These are phyloP conservation scores for Trifolium subterraneum DNA, from an alignment of 306 rosid genomes.

Conservation along the genomic window DNA sequence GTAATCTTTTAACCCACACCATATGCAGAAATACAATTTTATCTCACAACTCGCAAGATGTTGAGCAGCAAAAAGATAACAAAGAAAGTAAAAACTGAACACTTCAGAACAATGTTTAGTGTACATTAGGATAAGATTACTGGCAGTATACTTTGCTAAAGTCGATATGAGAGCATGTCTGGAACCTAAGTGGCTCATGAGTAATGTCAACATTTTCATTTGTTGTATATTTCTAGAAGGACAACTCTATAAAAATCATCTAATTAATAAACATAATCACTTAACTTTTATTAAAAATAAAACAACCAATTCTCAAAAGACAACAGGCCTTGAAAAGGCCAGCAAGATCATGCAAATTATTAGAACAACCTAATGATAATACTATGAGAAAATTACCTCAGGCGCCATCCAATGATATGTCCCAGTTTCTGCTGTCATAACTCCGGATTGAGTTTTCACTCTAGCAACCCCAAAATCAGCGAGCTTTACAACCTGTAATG, in stretches of 20 bases:
- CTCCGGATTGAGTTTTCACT: constrained; percentile 92
- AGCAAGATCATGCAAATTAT: constrained; percentile 38
- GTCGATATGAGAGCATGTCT: neutral
- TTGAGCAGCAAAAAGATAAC: constrained; percentile 35
- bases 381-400: constrained; percentile 61
- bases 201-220: constrained; percentile 15
- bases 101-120: constrained; percentile 6
- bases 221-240: constrained; percentile 5
- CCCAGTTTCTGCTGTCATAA: constrained; percentile 99
- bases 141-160: too few species aligned
- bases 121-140: too few species aligned
- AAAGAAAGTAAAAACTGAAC: constrained; percentile 20
- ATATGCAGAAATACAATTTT: constrained; percentile 2
- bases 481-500: constrained; percentile 83
- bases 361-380: constrained; percentile 29
- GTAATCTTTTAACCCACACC: constrained; percentile 26
- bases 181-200: constrained; percentile 1
- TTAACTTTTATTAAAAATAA: neutral
- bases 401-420: constrained; percentile 99
- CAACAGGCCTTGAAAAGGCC: constrained; percentile 10
- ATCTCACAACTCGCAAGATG: neutral
- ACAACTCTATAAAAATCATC: neutral
- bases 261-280: neutral
- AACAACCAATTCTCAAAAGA: constrained; percentile 24
- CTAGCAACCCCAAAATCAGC: constrained; percentile 99